A percentile compares a stretch with the other conserved stretches of the same genome.
Evolutionary conservation across 1,284 basidiomycete genomes (phyloP).

Genomic region (Ustilago loliicola): DNA sequence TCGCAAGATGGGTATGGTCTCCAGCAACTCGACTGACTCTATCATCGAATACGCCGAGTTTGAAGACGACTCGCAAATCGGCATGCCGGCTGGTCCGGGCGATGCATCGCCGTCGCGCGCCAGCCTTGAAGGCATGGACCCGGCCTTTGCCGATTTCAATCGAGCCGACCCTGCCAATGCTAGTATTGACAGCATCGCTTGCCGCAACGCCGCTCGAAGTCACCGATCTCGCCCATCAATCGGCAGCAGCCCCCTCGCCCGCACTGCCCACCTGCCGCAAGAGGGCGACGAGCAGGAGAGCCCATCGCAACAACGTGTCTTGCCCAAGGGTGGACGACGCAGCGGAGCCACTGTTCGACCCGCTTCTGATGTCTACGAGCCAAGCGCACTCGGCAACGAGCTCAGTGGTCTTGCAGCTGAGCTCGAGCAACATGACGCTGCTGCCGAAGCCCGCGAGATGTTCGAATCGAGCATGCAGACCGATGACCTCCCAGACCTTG

Average conservation of each 20-base stretch:
- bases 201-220: conserved; percentile 20
- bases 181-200: conserved; percentile 32
- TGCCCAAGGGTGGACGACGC: conserved; percentile 40
- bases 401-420: conserved; percentile 45
- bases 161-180: conserved; percentile 36
- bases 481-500: conserved; percentile 47
- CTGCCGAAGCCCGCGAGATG: conserved; percentile 23
- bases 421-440: conserved; percentile 20
- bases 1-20: conserved; percentile 42
- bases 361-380: conserved; percentile 47
- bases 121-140: conserved; percentile 61
- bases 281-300: conserved; percentile 31
- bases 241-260: conserved; percentile 56
- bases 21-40: conserved; percentile 53
- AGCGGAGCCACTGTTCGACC: conserved; percentile 41
- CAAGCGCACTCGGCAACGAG: conserved; percentile 57
- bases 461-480: conserved; percentile 42
- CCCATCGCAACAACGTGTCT: conserved; percentile 25
- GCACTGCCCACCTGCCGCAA: conserved; percentile 29
- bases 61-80: conserved; percentile 38
- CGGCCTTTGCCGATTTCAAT: conserved; percentile 55
- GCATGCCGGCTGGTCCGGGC: conserved; percentile 37
- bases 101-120: conserved; percentile 52
- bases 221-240: conserved; percentile 48
- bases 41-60: conserved; percentile 48